Evolutionary conservation across 306 rosid species (phyloP).

Genomic region (Erythrophleum fordii): DNA sequence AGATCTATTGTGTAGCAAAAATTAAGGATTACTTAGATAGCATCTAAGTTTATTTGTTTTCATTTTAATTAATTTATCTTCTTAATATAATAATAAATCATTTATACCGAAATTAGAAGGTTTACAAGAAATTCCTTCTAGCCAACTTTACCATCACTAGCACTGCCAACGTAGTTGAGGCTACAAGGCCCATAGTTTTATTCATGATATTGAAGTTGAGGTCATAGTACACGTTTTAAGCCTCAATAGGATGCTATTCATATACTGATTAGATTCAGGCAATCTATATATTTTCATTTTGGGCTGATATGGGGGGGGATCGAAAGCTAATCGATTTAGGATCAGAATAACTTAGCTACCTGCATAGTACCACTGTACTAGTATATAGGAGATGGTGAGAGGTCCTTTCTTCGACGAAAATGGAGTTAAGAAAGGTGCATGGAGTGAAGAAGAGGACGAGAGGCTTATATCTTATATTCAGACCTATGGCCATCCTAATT

Average conservation of each 20-base stretch:
- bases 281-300: neutral
- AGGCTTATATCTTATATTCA: constrained; percentile 46
- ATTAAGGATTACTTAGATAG: no score
- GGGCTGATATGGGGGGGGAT: neutral
- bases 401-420: constrained; percentile 49
- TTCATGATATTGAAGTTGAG: neutral
- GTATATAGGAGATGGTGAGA: constrained; percentile 53
- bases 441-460: constrained; percentile 59
- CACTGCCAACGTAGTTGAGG: neutral
- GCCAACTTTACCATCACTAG: neutral
- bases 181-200: neutral
- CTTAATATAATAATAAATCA: neutral
- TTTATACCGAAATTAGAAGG: neutral
- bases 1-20: no score
- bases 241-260: neutral
- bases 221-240: neutral
- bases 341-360: neutral
- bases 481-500: constrained; percentile 50
- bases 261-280: neutral
- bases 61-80: neutral
- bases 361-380: neutral
- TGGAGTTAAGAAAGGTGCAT: constrained; percentile 64
- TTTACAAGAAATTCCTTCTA: neutral
- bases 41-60: neutral
- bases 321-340: neutral